Conservation (phyloP, 2,329 filamentous ascomycete genomes). For the Arthroderma sp. region DNA sequence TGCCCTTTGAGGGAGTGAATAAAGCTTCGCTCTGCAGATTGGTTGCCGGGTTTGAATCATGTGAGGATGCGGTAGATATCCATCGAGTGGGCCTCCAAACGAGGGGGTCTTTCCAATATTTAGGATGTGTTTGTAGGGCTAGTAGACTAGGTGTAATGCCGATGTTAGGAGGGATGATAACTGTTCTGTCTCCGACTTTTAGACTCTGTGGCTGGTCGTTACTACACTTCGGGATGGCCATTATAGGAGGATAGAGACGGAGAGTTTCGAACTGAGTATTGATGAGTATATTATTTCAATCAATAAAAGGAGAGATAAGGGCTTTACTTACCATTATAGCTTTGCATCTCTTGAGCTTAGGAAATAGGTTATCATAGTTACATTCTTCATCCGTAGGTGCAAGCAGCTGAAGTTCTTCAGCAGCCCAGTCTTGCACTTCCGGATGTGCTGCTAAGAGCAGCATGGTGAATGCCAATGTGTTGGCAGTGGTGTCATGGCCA, state of each 20-base stretch:
- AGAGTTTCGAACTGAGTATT: conserved; percentile 26
- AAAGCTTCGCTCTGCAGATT: neutral
- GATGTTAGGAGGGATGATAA: neutral
- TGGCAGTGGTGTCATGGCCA: conserved; percentile 39
- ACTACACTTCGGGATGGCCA: conserved; percentile 2
- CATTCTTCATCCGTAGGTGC: conserved; percentile 12
- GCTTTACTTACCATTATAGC: neutral
- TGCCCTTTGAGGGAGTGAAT: conserved; percentile 26
- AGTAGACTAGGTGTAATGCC: neutral
- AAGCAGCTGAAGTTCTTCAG: conserved; percentile 35
- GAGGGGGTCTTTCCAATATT: neutral
- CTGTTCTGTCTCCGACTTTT: neutral
- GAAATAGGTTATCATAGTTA: neutral
- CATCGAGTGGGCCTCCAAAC: neutral
- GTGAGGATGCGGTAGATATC: neutral
- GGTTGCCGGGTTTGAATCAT: neutral
- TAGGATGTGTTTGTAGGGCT: neutral
- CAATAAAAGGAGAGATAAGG: neutral
- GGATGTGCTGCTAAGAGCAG: conserved; percentile 35
- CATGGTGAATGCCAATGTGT: conserved; percentile 38
- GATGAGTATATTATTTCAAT: neutral
- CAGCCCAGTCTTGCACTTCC: conserved; percentile 40
- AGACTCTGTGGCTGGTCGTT: neutral
- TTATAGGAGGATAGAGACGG: conserved; percentile 29
- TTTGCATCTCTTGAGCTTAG: neutral